Conservation (phyloP, 2,329 filamentous ascomycete species). For the Chalara sp. region DNA sequence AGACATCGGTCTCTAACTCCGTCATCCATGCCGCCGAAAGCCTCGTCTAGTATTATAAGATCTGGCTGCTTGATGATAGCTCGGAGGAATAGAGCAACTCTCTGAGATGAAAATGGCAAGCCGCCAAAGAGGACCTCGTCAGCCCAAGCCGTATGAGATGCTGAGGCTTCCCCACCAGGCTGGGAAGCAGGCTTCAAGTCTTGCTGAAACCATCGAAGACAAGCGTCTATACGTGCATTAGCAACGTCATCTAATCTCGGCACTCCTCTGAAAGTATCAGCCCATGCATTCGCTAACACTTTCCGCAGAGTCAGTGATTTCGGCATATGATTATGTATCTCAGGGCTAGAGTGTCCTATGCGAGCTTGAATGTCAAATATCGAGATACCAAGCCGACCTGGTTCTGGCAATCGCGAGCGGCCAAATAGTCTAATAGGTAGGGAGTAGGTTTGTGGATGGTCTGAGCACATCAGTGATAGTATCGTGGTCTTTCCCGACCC, state of each 20-base stretch:
- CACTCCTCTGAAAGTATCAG: slow-evolving; percentile 62
- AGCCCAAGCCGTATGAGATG: slow-evolving; percentile 48
- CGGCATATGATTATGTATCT: slow-evolving; percentile 91
- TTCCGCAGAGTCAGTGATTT: slow-evolving; percentile 65
- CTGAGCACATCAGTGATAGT: slow-evolving; percentile 85
- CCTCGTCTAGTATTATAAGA: slow-evolving; percentile 79
- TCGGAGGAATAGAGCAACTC: slow-evolving; percentile 76
- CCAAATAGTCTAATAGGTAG: slow-evolving; percentile 84
- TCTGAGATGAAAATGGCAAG: slow-evolving; percentile 74
- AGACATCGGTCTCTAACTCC: slow-evolving; percentile 80
- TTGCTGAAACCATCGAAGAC: slow-evolving; percentile 67
- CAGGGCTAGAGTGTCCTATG: slow-evolving; percentile 89
- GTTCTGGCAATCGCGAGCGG: slow-evolving; percentile 68
- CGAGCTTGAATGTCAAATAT: slow-evolving; percentile 88
- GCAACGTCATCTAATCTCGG: slow-evolving; percentile 56
- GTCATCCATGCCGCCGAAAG: slow-evolving; percentile 80
- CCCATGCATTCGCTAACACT: slow-evolving; percentile 80
- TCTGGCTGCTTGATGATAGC: slow-evolving; percentile 76
- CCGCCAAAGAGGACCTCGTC: slow-evolving; percentile 62
- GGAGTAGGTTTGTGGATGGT: slow-evolving; percentile 91
- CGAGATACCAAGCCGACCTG: slow-evolving; percentile 62
- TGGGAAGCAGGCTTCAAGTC: slow-evolving; percentile 54
- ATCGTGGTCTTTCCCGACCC: slow-evolving; percentile 95
- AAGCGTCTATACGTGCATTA: slow-evolving; percentile 56
- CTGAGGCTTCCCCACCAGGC: slow-evolving; percentile 3